Base-by-base conservation (phyloP, 1,284 basidiomycete species). In the Waitea zeae region DNA sequence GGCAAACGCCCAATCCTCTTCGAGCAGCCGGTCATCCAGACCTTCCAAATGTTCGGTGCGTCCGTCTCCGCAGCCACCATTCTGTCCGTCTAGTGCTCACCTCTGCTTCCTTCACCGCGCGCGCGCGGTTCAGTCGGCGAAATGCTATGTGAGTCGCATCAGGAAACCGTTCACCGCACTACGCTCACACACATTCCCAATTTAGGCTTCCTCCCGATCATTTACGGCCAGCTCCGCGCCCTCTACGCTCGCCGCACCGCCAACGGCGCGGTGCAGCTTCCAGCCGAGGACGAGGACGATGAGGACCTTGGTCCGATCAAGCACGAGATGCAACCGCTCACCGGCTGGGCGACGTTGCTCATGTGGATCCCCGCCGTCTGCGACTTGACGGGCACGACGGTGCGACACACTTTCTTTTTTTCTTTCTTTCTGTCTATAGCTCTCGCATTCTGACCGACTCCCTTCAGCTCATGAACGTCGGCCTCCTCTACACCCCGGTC, bases 21-120 rank as follows among this genome's bases (percentile, higher is more conserved):
- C 52, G 84, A 92, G 48, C 87, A 92, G 53, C 88, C 88, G 1
- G 84, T 92, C 17, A 90, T 83, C 82, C 87, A 90, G 58, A 89
- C 84, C 7, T 67, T 92, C 30, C 87, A 92, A 53, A 88, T 88
- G 83, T 88, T 88, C 56, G 62, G 86, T 87, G 49, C 55, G 82
- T 69, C 31, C 38, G 30, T 41, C 44, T 36, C 40, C 40, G n/a
- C n/a, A n/a, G n/a, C n/a, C n/a, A n/a, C n/a, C n/a, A n/a, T n/a
- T n/a, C n/a, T n/a, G n/a, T n/a, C n/a, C n/a, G n/a, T n/a, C n/a
- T n/a, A n/a, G n/a, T n/a, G n/a, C n/a, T n/a, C 35, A 36, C 40
- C 34, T 41, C 46, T 46, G 44, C 40, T 34, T 34, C 36, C 44
- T 38, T 46, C 51, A 55, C 28, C 42, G 39, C 36, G 38, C 35